These are phyloP conservation scores for Candida adriatica DNA, from an alignment of 805 yeast species.

Conservation along the genomic window DNA sequence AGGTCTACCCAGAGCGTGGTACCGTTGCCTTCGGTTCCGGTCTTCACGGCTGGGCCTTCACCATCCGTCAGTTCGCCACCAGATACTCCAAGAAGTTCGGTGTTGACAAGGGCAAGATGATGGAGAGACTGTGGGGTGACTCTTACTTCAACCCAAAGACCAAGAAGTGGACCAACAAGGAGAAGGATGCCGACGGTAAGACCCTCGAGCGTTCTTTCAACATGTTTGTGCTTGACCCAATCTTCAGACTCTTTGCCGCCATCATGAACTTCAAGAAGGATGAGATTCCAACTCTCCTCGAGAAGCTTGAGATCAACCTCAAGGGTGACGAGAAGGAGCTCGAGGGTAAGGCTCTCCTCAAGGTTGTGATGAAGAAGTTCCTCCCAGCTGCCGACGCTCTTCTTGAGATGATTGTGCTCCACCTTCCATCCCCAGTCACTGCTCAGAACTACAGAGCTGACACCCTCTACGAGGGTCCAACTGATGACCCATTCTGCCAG, in stretches of 20 bases:
- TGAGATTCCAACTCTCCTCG: conserved; percentile 85
- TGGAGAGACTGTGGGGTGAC: conserved; percentile 99
- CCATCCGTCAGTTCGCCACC: conserved; percentile 96
- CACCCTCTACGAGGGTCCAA: conserved; percentile 98
- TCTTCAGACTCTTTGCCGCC: conserved; percentile 93
- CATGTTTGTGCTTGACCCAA: conserved; percentile 98
- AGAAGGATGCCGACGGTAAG: conserved; percentile 92
- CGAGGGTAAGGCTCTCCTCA: conserved; percentile 97
- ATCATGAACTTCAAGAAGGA: conserved; percentile 99
- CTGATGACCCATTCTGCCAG: conserved; percentile 81
- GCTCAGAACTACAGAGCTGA: conserved; percentile 99
- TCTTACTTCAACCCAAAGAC: conserved; percentile 99
- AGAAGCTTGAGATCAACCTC: conserved; percentile 87
- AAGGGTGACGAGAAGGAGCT: conserved; percentile 97
- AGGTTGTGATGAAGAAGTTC: conserved; percentile 99
- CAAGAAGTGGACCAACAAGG: conserved; percentile 98
- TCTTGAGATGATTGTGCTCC: conserved; percentile 96
- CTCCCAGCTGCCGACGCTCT: conserved; percentile 99
- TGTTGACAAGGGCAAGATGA: conserved; percentile 96
- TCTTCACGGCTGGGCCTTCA: conserved; percentile 99
- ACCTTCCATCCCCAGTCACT: conserved; percentile 99
- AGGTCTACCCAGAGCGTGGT: conserved; percentile 98
- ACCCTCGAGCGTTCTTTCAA: conserved; percentile 97
- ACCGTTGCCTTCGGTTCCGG: conserved; percentile 99
- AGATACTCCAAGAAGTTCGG: conserved; percentile 99